phyloP scores from a whole-genome alignment of 1,284 basidiomycete genomes.

The Naganishia liquefaciens region DNA sequence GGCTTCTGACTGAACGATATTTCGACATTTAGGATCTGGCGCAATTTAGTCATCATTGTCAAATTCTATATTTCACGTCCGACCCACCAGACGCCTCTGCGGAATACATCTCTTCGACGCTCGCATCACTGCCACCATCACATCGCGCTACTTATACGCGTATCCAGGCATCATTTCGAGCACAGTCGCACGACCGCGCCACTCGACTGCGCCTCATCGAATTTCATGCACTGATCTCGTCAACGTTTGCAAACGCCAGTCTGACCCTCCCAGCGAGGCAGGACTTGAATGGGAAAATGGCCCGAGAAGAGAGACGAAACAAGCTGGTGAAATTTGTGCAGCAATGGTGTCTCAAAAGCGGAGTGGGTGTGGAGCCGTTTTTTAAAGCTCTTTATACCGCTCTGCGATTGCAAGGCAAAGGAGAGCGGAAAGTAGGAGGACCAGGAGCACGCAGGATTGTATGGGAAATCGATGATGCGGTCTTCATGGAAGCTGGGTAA shows the following conservation, averaged over 20 bases:
- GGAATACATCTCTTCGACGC: constrained; percentile 43
- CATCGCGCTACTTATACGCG: constrained; percentile 49
- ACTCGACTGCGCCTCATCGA: constrained; percentile 46
- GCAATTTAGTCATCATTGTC: constrained; percentile 48
- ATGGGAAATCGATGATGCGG: constrained; percentile 53
- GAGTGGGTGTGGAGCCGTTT: constrained; percentile 48
- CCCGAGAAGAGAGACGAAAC: constrained; percentile 42
- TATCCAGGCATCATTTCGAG: constrained; percentile 45
- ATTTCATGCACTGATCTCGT: constrained; percentile 48
- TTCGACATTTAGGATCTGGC: constrained; percentile 38
- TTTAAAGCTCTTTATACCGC: constrained; percentile 47
- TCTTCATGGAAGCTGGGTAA: constrained; percentile 51
- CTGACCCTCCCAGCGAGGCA: constrained; percentile 41
- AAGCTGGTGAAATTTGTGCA: constrained; percentile 40
- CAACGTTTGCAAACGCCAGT: constrained; percentile 42
- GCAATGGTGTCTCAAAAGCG: constrained; percentile 43
- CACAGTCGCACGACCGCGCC: constrained; percentile 49
- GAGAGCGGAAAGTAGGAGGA: constrained; percentile 38
- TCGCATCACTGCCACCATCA: constrained; percentile 43
- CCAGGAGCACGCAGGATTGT: constrained; percentile 42
- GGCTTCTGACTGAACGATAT: background rate
- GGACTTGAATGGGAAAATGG: constrained; percentile 36
- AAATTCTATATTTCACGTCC: constrained; percentile 44
- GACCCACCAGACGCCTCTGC: constrained; percentile 40
- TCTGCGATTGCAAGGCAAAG: constrained; percentile 44